phyloP scores from a whole-genome alignment of 805 yeast species.

The Lachancea quebecensis region DNA sequence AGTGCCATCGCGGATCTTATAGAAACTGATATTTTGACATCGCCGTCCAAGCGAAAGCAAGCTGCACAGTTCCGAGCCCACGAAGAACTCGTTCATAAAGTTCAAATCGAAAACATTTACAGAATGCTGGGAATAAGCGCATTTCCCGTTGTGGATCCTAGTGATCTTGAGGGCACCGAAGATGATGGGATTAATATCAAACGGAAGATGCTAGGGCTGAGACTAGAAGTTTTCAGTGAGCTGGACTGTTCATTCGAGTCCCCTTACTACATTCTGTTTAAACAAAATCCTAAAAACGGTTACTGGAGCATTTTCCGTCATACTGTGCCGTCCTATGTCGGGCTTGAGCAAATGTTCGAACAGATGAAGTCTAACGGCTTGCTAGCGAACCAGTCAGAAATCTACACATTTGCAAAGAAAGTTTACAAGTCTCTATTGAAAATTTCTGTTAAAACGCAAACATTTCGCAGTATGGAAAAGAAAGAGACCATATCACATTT shows the following conservation, averaged over 20 bases:
- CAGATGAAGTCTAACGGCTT: conserved; percentile 11
- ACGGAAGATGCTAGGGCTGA: conserved; percentile 31
- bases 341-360: conserved; percentile 15
- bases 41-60: conserved; percentile 26
- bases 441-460: conserved; percentile 12
- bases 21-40: conserved; percentile 19
- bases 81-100: conserved; percentile 13
- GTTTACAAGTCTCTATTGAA: conserved; percentile 17
- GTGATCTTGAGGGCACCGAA: conserved; percentile 13
- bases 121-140: conserved; percentile 36
- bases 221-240: conserved; percentile 35
- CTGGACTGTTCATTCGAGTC: conserved; percentile 23
- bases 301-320: conserved; percentile 33
- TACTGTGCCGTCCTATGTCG: conserved; percentile 32
- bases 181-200: conserved; percentile 10
- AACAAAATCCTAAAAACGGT: conserved; percentile 22
- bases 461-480: conserved; percentile 13
- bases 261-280: conserved; percentile 34
- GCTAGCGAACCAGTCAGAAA: conserved; percentile 12
- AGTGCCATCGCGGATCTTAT: conserved; percentile 17
- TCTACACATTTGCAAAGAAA: conserved; percentile 25
- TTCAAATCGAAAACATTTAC: conserved; percentile 30
- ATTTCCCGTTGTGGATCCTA: conserved; percentile 35
- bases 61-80: background rate
- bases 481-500: conserved; percentile 12